Evolutionary conservation across 495 filamentous ascomycete genomes (phyloP).

Genomic region (Penicillium turbatum): DNA sequence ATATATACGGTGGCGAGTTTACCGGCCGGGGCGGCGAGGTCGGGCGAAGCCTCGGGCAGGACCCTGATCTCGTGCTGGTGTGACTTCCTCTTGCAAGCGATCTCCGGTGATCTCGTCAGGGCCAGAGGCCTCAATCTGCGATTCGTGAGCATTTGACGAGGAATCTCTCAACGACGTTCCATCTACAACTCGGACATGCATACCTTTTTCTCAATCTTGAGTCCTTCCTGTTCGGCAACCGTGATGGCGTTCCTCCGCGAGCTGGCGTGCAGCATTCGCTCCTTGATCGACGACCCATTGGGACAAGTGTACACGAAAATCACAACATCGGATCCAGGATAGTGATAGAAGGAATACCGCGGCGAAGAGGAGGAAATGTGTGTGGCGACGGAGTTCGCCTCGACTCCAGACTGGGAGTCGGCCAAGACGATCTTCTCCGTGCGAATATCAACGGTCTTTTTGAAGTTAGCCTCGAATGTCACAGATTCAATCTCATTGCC

Average conservation of each 20-base stretch:
- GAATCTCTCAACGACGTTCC: not conserved
- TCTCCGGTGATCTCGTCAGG: slow-evolving; percentile 77
- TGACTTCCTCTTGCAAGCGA: slow-evolving; percentile 68
- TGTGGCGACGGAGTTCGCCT: slow-evolving; percentile 48
- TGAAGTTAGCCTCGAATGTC: slow-evolving; percentile 28
- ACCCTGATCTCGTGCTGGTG: slow-evolving; percentile 58
- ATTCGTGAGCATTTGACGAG: slow-evolving; percentile 8
- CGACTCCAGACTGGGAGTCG: slow-evolving; percentile 46
- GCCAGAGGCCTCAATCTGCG: slow-evolving; percentile 59
- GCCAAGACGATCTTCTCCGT: slow-evolving; percentile 77
- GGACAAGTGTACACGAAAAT: slow-evolving; percentile 97
- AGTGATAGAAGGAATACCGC: slow-evolving; percentile 86
- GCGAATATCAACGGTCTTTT: slow-evolving; percentile 56
- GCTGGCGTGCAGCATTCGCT: slow-evolving; percentile 91
- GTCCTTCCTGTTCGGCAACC: slow-evolving; percentile 64
- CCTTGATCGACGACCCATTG: slow-evolving; percentile 72
- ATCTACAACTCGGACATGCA: slow-evolving; percentile 2
- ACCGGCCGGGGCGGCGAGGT: slow-evolving; percentile 81
- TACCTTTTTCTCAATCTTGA: slow-evolving; percentile 73
- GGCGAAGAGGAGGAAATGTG: slow-evolving; percentile 78
- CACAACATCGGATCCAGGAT: slow-evolving; percentile 58
- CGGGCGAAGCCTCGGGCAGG: slow-evolving; percentile 71
- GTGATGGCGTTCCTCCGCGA: slow-evolving; percentile 68
- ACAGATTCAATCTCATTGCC: slow-evolving; percentile 3
- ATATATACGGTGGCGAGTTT: slow-evolving; percentile 17